Evolutionary conservation across 2,329 filamentous ascomycete species (phyloP), one percentile per base, ranked within the genome.

Genomic region (Pestalotiopsis fici): DNA sequence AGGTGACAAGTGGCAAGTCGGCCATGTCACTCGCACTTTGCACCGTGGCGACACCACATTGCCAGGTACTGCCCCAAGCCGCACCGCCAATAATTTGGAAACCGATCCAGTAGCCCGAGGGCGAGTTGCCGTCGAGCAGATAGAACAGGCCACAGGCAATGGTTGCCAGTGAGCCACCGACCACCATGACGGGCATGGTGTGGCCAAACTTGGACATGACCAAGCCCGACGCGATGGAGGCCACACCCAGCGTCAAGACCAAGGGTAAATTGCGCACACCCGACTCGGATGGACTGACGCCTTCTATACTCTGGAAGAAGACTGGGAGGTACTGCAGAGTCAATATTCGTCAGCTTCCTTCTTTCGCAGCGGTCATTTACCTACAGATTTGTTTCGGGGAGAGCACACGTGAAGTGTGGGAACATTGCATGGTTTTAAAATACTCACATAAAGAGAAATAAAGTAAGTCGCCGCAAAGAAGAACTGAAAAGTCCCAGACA

Each of bases 31-130:
- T 72, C 7, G 75, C 71, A 1, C 68, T 72, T 27, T 82, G 80
- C 2, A 77, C 74, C 12, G 78, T 76, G n/a, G 79, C 79, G 64
- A 82, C 78, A 2, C 79, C 78, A 3, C 80, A 74, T 66, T 82
- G 77, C 9, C 76, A 70, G 11, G 69, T 74, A 4, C 72, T 67
- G 4, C 80, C 63, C 13, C 61, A 64, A 65, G 65, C 76, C 0
- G 74, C 60, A 9, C 67, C 67, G n/a, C 37, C 65, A 4, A 71
- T 25, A 21, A 71, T 65, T 65, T 73, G 71, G 15, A 70, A 72
- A 15, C 69, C 70, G 11, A 70, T 80, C 81, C 82, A 84, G n/a
- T 73, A 70, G 1, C 71, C 76, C 0, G 74, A 68, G 2, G 69
- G 35, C 13, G 78, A 75, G 21, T 69, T 59, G 1, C 74, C 64